Base-by-base conservation (phyloP, 495 filamentous ascomycete genomes). In the Penicillium bovifimosum region DNA sequence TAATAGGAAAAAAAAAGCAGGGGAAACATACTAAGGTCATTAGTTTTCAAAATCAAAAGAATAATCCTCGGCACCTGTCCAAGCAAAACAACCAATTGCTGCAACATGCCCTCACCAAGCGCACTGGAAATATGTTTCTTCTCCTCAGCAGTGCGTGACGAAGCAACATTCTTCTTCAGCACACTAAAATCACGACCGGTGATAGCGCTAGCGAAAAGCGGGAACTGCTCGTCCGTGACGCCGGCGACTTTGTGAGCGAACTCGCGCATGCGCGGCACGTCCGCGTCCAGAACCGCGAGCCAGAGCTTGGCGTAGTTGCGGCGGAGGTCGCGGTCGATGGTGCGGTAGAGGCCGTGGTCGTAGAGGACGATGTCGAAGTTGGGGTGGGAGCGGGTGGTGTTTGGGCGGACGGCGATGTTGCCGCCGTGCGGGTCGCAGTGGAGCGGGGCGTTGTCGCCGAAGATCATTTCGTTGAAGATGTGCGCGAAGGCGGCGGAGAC, bases 391-490 rank as follows among this genome's bases (percentile, higher is more conserved):
- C 82, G 73, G 6, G 65, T 67, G 13, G 71, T 57, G 59, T 90
- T 91, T 59, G 83, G 80, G 26, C 93, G 83, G 54, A 99, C 90
- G 26, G 95, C 93, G 27, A 97, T 88, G 65, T 99, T 99, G 28
- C 95, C 95, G 47, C 91, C 93, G 62, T 99, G 95, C 3, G 95
- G 95, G 63, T 99, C 95, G 67, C 95, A 99, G 72, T 99, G 95
- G 31, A 99, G 75, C 0, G 92, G 88, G 2, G 93, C 91, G 53
- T 85, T 75, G 41, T 85, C 82, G 27, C 93, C 92, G 59, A 99
- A 99, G 52, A 99, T 96, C 95, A 99, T 99, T 66, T 96, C 91
- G 73, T 99, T 99, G 79, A 99, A 99, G 50, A 96, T 91, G 41
- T 85, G 83, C 2, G 92, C 86, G 5, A 99, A 72, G 0, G 92